These are phyloP conservation scores for Garcia nutans DNA, from an alignment of 345 rosid genomes.

Conservation along the genomic window DNA sequence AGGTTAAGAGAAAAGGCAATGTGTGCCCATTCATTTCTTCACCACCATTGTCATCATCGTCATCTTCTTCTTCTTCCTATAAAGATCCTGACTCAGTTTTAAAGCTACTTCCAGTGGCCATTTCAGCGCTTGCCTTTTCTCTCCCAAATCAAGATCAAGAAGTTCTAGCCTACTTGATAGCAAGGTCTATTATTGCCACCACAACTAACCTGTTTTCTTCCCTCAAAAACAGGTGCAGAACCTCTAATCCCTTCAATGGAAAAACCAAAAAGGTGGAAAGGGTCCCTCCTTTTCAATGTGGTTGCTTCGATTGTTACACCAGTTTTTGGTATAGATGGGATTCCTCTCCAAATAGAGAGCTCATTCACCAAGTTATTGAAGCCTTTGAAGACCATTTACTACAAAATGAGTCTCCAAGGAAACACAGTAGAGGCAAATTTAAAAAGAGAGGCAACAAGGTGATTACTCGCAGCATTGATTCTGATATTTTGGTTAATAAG, in stretches of 20 bases:
- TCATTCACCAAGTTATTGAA: slow-evolving; percentile 30
- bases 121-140: slow-evolving; percentile 28
- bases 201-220: background rate
- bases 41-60: background rate
- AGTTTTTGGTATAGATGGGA: slow-evolving; percentile 34
- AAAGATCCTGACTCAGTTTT: slow-evolving; percentile 31
- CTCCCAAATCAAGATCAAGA: slow-evolving; percentile 33
- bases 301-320: slow-evolving; percentile 32
- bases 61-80: slow-evolving; percentile 11
- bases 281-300: slow-evolving; percentile 18
- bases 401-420: slow-evolving; percentile 8
- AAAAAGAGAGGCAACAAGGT: slow-evolving; percentile 12
- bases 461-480: background rate
- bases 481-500: background rate
- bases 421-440: background rate
- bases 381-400: slow-evolving; percentile 31
- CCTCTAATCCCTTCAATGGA: background rate
- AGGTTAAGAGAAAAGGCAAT: slow-evolving; percentile 23
- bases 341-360: slow-evolving; percentile 29
- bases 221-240: slow-evolving; percentile 19
- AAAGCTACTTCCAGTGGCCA: slow-evolving; percentile 28
- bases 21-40: slow-evolving; percentile 20
- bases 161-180: slow-evolving; percentile 36
- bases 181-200: slow-evolving; percentile 19
- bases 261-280: background rate